Conservation (phyloP, 2,329 filamentous ascomycete species). For the Ophiostoma triangulosporum region DNA sequence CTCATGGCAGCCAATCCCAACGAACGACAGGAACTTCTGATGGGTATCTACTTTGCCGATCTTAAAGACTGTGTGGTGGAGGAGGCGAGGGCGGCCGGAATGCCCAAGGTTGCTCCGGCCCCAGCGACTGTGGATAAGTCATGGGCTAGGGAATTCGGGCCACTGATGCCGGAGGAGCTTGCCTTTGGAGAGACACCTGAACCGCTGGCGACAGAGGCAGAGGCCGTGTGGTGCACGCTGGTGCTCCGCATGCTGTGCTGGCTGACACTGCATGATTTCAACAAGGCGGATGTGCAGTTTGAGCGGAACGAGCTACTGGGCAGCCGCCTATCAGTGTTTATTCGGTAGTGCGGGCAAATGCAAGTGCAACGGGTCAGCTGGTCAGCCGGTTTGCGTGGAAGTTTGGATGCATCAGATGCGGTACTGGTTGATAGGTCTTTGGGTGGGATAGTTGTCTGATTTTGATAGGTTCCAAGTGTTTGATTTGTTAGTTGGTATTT, state of each 20-base stretch:
- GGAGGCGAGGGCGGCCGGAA: neutral
- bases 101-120: neutral
- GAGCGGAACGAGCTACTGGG: conserved; percentile 39
- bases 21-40: neutral
- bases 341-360: conserved; percentile 16
- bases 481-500: no score
- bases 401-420: no score
- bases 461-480: no score
- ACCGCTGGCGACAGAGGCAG: conserved; percentile 10
- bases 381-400: no score
- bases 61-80: neutral
- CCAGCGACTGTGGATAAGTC: no score
- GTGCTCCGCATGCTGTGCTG: conserved; percentile 46
- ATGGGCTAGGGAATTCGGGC: neutral
- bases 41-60: neutral
- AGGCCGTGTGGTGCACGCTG: conserved; percentile 40
- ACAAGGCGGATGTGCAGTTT: conserved; percentile 38
- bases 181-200: neutral
- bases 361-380: no score
- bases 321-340: conserved; percentile 42
- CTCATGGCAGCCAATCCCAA: neutral
- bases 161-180: neutral
- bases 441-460: no score
- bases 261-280: conserved; percentile 43
- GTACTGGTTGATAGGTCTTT: no score